Conservation (phyloP, 2,329 filamentous ascomycete genomes). For the Pseudonectria foliicola region DNA sequence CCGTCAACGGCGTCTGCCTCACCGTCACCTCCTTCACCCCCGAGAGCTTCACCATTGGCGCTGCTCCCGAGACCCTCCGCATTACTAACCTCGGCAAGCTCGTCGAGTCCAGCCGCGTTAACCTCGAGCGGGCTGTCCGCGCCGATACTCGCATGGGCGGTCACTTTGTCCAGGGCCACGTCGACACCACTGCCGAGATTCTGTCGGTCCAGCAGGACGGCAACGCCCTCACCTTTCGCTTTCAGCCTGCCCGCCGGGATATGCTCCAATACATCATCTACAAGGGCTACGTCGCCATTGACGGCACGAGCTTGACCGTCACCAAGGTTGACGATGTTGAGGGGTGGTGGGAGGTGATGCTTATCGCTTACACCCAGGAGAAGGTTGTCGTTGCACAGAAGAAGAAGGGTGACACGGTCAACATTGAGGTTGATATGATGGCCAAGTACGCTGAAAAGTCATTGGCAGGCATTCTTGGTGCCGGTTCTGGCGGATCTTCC, state of each 20-base stretch:
- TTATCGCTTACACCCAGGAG: constrained; percentile 94
- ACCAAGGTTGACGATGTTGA: constrained; percentile 74
- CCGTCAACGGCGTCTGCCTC: constrained; percentile 91
- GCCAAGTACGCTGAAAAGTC: constrained; percentile 87
- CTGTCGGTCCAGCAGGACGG: constrained; percentile 69
- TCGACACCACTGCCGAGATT: constrained; percentile 81
- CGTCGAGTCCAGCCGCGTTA: constrained; percentile 60
- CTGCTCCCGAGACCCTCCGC: constrained; percentile 91
- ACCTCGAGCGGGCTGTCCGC: constrained; percentile 88
- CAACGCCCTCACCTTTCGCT: constrained; percentile 81
- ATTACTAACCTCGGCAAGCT: constrained; percentile 88
- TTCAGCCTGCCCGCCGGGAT: constrained; percentile 60
- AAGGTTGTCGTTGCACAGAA: constrained; percentile 79
- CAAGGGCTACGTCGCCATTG: constrained; percentile 92
- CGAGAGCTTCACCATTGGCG: constrained; percentile 75
- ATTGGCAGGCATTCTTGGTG: constrained; percentile 62
- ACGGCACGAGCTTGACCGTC: constrained; percentile 90
- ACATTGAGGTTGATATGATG: constrained; percentile 87
- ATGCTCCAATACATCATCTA: constrained; percentile 86
- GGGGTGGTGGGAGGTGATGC: constrained; percentile 92
- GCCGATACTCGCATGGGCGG: constrained; percentile 94
- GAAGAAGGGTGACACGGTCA: constrained; percentile 72
- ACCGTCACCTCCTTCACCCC: constrained; percentile 62
- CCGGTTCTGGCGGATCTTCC: constrained; percentile 42
- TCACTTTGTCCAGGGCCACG: constrained; percentile 96